phyloP scores from a whole-genome alignment of 768 basidiomycete species.

The Tremella yokohamensis region DNA sequence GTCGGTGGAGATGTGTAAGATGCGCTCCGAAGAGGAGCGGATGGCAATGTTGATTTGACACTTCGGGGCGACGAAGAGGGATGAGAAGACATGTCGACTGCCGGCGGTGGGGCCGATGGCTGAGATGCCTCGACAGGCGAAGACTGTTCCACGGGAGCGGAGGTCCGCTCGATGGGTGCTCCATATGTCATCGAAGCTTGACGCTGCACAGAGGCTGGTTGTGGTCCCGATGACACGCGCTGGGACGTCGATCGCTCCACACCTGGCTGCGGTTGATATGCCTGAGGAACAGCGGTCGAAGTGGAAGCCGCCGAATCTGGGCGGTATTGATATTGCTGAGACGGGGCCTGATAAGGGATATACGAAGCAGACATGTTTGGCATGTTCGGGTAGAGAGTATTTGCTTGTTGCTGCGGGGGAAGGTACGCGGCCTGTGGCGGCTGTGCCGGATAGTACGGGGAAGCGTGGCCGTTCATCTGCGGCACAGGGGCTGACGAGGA shows the following conservation, averaged over 20 bases:
- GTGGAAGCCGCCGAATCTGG: background rate
- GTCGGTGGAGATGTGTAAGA: constrained; percentile 1
- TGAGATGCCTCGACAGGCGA: constrained; percentile 5
- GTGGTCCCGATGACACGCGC: constrained; percentile 4
- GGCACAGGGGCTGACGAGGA: constrained; percentile 8
- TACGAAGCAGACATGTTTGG: constrained; percentile 35
- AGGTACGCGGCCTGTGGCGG: constrained; percentile 20
- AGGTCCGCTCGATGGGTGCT: constrained; percentile 29
- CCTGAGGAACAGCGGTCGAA: constrained; percentile 12
- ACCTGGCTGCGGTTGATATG: constrained; percentile 9
- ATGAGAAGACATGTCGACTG: constrained; percentile 29
- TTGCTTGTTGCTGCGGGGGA: constrained; percentile 3
- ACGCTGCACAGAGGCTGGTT: constrained; percentile 10
- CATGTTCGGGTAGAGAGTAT: constrained; percentile 38
- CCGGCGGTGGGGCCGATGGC: constrained; percentile 20
- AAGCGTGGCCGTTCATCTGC: constrained; percentile 9
- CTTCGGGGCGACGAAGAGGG: constrained; percentile 19
- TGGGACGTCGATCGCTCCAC: constrained; percentile 10
- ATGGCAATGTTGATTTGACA: constrained; percentile 9
- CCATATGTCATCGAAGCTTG: constrained; percentile 31
- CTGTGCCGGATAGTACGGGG: constrained; percentile 17
- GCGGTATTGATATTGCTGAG: constrained; percentile 19
- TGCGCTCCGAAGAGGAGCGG: background rate
- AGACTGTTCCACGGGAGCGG: background rate
- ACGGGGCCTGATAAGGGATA: constrained; percentile 23